A percentile compares a stretch with the other conserved stretches of the same genome.
These are phyloP conservation scores for Kurtzmaniella fragi DNA, from an alignment of 805 yeast species.

Conservation along the genomic window DNA sequence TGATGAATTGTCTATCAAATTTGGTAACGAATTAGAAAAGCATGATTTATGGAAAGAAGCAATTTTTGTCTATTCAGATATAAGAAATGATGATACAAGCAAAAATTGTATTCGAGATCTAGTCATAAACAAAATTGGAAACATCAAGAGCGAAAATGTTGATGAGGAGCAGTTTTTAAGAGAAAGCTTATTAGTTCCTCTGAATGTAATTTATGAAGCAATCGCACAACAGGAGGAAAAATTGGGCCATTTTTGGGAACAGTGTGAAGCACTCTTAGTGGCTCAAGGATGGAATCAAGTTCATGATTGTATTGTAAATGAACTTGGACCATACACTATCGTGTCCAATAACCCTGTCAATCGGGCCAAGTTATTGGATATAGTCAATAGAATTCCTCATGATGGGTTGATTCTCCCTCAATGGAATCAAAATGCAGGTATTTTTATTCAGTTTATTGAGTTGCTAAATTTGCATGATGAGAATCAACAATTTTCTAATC, in stretches of 20 bases:
- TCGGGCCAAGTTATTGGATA: constrained; percentile 30
- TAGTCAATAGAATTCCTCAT: constrained; percentile 42
- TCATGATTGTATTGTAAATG: constrained; percentile 47
- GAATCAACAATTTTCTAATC: constrained; percentile 4
- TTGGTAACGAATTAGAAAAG: constrained; percentile 47
- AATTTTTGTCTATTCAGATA: constrained; percentile 56
- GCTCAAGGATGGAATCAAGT: constrained; percentile 64
- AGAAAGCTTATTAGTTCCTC: constrained; percentile 43
- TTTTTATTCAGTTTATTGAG: constrained; percentile 48
- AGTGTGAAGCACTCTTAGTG: constrained; percentile 54
- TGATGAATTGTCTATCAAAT: constrained; percentile 25
- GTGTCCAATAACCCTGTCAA: constrained; percentile 38
- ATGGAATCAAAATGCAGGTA: constrained; percentile 57
- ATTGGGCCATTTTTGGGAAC: constrained; percentile 49
- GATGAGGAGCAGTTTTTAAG: constrained; percentile 33
- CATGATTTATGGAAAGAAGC: constrained; percentile 54
- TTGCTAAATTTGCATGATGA: constrained; percentile 14
- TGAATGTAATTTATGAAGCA: constrained; percentile 45
- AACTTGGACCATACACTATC: constrained; percentile 72
- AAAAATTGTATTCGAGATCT: constrained; percentile 33
- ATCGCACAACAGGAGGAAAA: constrained; percentile 53
- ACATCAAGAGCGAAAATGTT: constrained; percentile 15
- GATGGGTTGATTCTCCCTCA: constrained; percentile 32
- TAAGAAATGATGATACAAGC: constrained; percentile 44
- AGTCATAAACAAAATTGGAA: constrained; percentile 28